phyloP scores from a whole-genome alignment of 2,329 filamentous ascomycete genomes.

The Fusarium drepaniforme region DNA sequence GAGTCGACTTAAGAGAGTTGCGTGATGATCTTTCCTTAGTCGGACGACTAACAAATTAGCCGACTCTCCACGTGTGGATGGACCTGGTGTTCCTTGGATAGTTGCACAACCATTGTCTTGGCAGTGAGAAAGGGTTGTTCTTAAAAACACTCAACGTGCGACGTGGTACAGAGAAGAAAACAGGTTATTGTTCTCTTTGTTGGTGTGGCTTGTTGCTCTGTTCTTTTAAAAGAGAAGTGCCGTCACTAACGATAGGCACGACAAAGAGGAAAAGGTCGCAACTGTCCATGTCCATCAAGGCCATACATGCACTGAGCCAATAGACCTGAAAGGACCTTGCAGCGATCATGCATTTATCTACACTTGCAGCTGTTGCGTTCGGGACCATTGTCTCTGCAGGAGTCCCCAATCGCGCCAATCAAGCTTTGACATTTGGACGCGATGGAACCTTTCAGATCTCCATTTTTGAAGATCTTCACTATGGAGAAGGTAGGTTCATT shows the following conservation, averaged over 20 bases:
- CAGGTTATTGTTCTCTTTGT: background rate
- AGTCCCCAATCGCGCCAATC: background rate
- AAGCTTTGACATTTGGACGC: conserved; percentile 49
- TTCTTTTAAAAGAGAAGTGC: background rate
- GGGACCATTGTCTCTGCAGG: conserved; percentile 2
- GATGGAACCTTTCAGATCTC: conserved; percentile 65
- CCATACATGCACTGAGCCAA: background rate
- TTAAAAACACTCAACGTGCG: background rate
- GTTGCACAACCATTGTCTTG: background rate
- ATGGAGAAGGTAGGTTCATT: conserved; percentile 70
- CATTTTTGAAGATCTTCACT: conserved; percentile 78
- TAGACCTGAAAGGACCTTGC: background rate
- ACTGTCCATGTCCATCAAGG: background rate
- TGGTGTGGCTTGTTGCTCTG: background rate
- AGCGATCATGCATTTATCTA: background rate
- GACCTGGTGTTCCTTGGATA: background rate
- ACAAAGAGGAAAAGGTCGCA: background rate
- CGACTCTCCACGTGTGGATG: background rate
- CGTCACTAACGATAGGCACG: background rate
- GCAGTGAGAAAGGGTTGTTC: background rate
- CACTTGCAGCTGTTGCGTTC: background rate
- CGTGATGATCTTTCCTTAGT: background rate
- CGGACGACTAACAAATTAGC: background rate
- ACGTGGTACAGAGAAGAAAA: background rate
- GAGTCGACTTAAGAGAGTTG: background rate